phyloP scores from a whole-genome alignment of 1,139 yeast genomes.

The Geotrichum aggregatum region DNA sequence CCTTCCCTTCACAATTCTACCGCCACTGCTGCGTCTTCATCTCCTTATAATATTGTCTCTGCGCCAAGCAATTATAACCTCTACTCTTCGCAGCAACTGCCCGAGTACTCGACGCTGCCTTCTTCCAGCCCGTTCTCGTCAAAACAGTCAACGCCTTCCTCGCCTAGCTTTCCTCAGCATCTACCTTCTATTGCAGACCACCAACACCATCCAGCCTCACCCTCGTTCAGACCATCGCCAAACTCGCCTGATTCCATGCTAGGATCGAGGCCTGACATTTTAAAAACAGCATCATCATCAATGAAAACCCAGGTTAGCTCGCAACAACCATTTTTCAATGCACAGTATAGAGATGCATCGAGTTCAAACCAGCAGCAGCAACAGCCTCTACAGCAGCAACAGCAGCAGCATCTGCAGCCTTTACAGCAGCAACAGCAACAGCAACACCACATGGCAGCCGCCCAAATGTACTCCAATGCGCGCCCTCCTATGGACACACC shows the following conservation, averaged over 20 bases:
- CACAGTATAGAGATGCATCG: background rate
- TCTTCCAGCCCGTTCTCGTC: slow-evolving; percentile 4
- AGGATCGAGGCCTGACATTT: background rate
- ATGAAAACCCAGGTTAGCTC: no score
- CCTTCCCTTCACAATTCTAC: background rate
- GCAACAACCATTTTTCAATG: background rate
- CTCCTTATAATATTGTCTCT: background rate
- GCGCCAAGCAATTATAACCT: background rate
- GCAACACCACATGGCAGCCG: background rate
- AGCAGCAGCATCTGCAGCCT: slow-evolving; percentile 1
- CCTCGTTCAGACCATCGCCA: background rate
- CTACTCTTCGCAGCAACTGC: slow-evolving; percentile 4
- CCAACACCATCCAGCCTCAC: background rate
- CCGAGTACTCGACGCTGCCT: background rate
- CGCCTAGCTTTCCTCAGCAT: slow-evolving; percentile 12
- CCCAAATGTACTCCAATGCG: no score
- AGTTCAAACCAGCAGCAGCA: background rate
- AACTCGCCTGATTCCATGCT: background rate
- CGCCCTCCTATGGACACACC: no score
- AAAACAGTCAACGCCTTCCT: slow-evolving; percentile 11
- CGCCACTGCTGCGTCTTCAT: background rate
- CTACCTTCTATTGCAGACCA: slow-evolving; percentile 4
- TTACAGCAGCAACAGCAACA: slow-evolving; percentile 1
- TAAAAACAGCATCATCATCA: background rate
- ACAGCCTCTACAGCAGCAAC: slow-evolving; percentile 6